phyloP scores from a whole-genome alignment of 2,329 filamentous ascomycete genomes.

The Colletotrichum lini region DNA sequence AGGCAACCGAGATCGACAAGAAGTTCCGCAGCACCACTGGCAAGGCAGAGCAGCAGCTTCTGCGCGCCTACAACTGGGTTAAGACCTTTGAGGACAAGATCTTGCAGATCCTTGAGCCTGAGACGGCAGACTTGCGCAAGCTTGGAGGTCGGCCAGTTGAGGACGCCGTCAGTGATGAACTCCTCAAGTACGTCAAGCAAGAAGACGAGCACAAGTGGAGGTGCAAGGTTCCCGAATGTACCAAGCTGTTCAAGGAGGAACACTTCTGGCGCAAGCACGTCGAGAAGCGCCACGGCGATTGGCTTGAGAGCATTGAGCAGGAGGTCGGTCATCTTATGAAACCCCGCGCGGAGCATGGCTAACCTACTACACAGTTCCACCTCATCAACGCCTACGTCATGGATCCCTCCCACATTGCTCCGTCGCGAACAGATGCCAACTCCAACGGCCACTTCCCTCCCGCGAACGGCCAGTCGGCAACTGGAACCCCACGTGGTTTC shows the following conservation, averaged over 20 bases:
- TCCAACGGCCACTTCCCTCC: conserved; percentile 96
- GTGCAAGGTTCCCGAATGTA: conserved; percentile 96
- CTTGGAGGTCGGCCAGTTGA: conserved; percentile 90
- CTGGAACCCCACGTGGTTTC: conserved; percentile 92
- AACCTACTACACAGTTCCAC: conserved; percentile 73
- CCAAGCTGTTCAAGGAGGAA: conserved; percentile 96
- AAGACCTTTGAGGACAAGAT: conserved; percentile 99
- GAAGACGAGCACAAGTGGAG: conserved; percentile 98
- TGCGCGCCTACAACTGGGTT: conserved; percentile 98
- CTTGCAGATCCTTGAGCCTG: conserved; percentile 90
- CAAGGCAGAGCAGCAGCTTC: conserved; percentile 91
- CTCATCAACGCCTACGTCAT: conserved; percentile 95
- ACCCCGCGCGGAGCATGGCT: conserved; percentile 46
- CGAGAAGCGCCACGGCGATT: conserved; percentile 94
- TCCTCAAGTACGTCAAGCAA: conserved; percentile 91
- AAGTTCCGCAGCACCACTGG: conserved; percentile 78
- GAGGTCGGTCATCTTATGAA: conserved; percentile 75
- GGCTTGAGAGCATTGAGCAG: conserved; percentile 83
- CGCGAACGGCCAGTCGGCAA: conserved; percentile 79
- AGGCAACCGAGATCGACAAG: conserved; percentile 77
- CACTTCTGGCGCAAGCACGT: conserved; percentile 99
- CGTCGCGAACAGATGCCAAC: conserved; percentile 92
- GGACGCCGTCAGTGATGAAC: conserved; percentile 88
- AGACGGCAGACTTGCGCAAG: conserved; percentile 88
- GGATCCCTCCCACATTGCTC: conserved; percentile 94